Evolutionary conservation across 352 stramenopile genomes (phyloP).

Genomic region (Discostella stelligera): DNA sequence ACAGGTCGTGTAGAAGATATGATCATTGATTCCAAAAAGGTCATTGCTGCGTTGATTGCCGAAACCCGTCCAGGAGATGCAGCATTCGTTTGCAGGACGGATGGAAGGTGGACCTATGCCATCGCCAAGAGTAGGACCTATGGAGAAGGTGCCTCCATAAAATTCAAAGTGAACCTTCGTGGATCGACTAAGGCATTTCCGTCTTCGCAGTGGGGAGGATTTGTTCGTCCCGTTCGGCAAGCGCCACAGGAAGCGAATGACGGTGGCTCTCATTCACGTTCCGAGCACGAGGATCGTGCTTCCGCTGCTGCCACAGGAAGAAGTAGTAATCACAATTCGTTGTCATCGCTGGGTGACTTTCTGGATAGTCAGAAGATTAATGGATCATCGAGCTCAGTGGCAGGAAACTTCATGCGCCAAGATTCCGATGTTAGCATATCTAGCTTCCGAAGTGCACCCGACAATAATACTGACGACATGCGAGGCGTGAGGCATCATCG

Average conservation of each 20-base stretch:
- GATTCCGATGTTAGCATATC: constrained; percentile 26
- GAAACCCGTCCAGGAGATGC: constrained; percentile 26
- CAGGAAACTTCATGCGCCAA: constrained; percentile 12
- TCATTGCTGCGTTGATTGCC: constrained; percentile 20
- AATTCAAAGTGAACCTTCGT: constrained; percentile 44
- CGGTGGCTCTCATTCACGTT: not conserved
- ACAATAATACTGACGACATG: constrained; percentile 7
- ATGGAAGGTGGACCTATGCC: constrained; percentile 46
- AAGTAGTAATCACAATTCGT: no score
- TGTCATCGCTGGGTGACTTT: constrained; percentile 20
- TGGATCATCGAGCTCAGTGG: constrained; percentile 27
- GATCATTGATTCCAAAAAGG: constrained; percentile 37
- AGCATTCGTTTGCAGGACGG: constrained; percentile 39
- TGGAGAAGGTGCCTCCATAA: constrained; percentile 26
- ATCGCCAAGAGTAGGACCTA: constrained; percentile 32
- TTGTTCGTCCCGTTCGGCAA: constrained; percentile 24
- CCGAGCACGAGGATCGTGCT: not conserved
- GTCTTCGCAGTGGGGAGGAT: constrained; percentile 38
- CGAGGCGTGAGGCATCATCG: not conserved
- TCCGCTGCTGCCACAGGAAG: constrained; percentile 2
- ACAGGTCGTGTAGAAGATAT: constrained; percentile 40
- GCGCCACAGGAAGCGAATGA: not conserved
- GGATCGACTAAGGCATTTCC: constrained; percentile 45
- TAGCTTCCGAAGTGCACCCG: constrained; percentile 23
- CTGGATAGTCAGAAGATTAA: constrained; percentile 25